Evolutionary conservation across 768 basidiomycete species (phyloP).

Genomic region (Clavaria fumosa): DNA sequence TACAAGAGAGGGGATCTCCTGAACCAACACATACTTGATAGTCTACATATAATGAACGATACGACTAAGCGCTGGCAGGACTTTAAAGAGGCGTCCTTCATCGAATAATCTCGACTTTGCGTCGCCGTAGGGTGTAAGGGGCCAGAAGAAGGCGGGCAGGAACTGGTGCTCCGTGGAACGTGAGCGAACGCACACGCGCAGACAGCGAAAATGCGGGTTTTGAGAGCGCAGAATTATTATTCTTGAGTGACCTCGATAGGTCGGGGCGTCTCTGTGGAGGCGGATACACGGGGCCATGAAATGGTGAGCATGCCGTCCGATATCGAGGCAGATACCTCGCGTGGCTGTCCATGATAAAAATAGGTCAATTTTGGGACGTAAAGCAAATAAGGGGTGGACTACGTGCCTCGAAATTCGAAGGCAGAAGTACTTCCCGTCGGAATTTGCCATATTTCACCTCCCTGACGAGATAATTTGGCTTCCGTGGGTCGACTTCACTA

Average conservation of each 20-base stretch:
- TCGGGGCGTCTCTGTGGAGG: neutral
- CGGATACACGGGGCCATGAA: constrained; percentile 8
- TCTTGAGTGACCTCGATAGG: neutral
- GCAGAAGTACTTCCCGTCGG: constrained; percentile 8
- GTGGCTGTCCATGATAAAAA: neutral
- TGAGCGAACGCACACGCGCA: no score
- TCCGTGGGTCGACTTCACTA: neutral
- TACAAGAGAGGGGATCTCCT: no score
- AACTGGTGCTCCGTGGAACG: no score
- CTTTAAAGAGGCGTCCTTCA: no score
- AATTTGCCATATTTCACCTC: constrained; percentile 12
- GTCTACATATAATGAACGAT: no score
- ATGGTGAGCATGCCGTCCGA: constrained; percentile 10
- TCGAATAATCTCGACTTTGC: no score
- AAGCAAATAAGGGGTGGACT: neutral
- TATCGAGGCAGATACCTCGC: constrained; percentile 9
- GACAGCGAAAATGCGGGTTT: no score
- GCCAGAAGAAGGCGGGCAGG: no score
- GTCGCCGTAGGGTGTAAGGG: no score
- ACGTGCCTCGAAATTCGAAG: constrained; percentile 8
- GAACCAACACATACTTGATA: no score
- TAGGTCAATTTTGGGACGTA: neutral
- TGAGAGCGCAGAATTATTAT: no score
- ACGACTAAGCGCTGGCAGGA: no score
- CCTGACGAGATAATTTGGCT: constrained; percentile 3